phyloP scores from a whole-genome alignment of 2,329 filamentous ascomycete species.

The Neospermospora avenae region DNA sequence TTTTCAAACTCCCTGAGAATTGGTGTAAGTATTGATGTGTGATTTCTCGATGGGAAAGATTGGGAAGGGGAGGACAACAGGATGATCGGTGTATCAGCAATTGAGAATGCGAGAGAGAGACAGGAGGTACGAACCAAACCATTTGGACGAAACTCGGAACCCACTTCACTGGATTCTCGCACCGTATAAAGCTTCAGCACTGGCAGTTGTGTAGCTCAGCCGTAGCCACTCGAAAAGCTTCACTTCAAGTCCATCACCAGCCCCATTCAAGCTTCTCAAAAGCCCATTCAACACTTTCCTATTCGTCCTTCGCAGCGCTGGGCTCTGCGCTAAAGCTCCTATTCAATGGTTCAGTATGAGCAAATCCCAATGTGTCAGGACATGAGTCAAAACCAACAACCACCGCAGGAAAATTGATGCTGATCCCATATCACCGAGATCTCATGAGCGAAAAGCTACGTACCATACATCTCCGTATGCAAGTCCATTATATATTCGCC shows the following conservation, averaged over 20 bases:
- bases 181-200: slow-evolving; percentile 41
- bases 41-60: neutral
- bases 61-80: too few species aligned
- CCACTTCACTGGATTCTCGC: slow-evolving; percentile 37
- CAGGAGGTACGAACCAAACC: neutral
- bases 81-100: too few species aligned
- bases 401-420: too few species aligned
- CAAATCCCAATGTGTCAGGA: too few species aligned
- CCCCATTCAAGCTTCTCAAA: slow-evolving; percentile 29
- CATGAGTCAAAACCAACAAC: too few species aligned
- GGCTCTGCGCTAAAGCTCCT: slow-evolving; percentile 8
- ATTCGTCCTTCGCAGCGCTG: slow-evolving; percentile 23
- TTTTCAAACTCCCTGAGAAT: slow-evolving; percentile 17
- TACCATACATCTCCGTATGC: slow-evolving; percentile 12
- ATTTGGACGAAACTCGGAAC: slow-evolving; percentile 6
- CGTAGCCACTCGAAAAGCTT: slow-evolving; percentile 12
- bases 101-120: neutral
- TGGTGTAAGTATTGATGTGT: neutral
- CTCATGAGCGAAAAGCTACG: too few species aligned
- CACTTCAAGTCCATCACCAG: slow-evolving; percentile 10
- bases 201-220: slow-evolving; percentile 11
- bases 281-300: slow-evolving; percentile 38
- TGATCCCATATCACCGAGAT: too few species aligned
- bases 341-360: too few species aligned
- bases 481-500: slow-evolving; percentile 15